phyloP scores from a whole-genome alignment of 1,284 basidiomycete genomes.

The Spongispora temasekensis region DNA sequence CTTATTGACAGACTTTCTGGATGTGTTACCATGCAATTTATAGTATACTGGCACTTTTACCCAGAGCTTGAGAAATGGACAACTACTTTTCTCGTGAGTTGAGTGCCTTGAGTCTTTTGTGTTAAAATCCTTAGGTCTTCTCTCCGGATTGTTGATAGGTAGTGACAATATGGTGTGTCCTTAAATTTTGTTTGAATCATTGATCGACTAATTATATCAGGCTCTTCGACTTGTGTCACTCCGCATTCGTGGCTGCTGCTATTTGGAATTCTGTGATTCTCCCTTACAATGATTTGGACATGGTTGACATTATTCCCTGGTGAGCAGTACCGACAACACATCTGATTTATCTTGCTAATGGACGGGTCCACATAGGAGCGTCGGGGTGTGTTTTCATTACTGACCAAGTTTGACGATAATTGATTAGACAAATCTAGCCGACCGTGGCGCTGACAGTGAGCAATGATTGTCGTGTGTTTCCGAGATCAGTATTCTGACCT shows the following conservation, averaged over 20 bases:
- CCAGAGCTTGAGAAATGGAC: slow-evolving; percentile 18
- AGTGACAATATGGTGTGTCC: slow-evolving; percentile 19
- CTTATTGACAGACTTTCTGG: slow-evolving; percentile 22
- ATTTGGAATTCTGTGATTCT: slow-evolving; percentile 27
- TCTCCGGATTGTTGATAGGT: slow-evolving; percentile 14
- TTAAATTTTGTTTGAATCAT: not conserved
- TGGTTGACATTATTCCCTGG: slow-evolving; percentile 25
- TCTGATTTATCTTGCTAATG: not conserved
- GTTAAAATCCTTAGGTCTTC: not conserved
- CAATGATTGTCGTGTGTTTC: not conserved
- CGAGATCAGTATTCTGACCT: slow-evolving; percentile 3
- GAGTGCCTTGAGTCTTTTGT: slow-evolving; percentile 13
- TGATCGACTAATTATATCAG: slow-evolving; percentile 6
- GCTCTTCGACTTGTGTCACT: slow-evolving; percentile 28
- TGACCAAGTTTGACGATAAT: not conserved
- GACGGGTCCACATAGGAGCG: slow-evolving; percentile 16
- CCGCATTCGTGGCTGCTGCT: slow-evolving; percentile 19
- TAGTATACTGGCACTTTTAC: slow-evolving; percentile 26
- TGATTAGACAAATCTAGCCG: slow-evolving; percentile 13
- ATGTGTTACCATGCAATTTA: slow-evolving; percentile 29
- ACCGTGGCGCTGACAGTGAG: slow-evolving; percentile 23
- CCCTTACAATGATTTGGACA: slow-evolving; percentile 15
- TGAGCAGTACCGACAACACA: slow-evolving; percentile 5
- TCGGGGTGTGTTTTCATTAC: slow-evolving; percentile 22
- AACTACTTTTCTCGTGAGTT: not conserved